Percentiles rank a stretch among this genome's conserved stretches.
Evolutionary conservation across 805 yeast genomes (phyloP).

Genomic region (Starmera caribaea): DNA sequence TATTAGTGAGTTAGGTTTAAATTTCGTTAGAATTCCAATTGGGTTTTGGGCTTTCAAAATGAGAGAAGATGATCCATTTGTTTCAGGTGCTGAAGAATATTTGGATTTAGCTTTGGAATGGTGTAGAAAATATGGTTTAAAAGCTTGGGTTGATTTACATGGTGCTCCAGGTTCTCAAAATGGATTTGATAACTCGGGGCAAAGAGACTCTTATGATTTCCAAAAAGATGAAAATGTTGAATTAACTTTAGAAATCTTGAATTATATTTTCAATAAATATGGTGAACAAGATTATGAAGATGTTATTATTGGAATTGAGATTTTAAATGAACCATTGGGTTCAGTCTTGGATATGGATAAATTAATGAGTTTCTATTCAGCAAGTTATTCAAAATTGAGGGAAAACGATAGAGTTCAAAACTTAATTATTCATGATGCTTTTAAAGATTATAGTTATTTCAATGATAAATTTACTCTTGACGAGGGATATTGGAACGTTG

Average conservation of each 20-base stretch:
- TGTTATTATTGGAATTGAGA: constrained; percentile 74
- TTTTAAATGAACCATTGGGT: constrained; percentile 86
- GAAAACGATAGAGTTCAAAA: constrained; percentile 40
- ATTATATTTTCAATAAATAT: constrained; percentile 49
- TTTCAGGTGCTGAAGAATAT: constrained; percentile 67
- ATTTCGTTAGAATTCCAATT: constrained; percentile 81
- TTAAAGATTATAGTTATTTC: constrained; percentile 53
- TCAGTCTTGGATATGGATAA: constrained; percentile 48
- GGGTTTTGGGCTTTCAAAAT: constrained; percentile 88
- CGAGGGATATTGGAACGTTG: constrained; percentile 50
- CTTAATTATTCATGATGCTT: constrained; percentile 77
- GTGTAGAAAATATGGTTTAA: constrained; percentile 52
- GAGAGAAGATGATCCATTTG: constrained; percentile 70
- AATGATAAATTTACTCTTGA: constrained; percentile 39
- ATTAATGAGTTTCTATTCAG: constrained; percentile 47
- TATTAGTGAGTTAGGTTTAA: constrained; percentile 58
- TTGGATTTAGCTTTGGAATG: constrained; percentile 71
- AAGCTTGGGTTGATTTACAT: constrained; percentile 87
- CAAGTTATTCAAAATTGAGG: constrained; percentile 62
- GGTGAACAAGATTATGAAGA: constrained; percentile 53
- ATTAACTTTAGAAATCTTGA: constrained; percentile 46
- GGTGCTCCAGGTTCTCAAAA: constrained; percentile 97
- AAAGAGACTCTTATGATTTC: constrained; percentile 54
- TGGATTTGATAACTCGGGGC: constrained; percentile 92
- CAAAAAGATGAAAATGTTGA: constrained; percentile 43